phyloP scores from a whole-genome alignment of 2,329 filamentous ascomycete genomes.

The Colletotrichum nymphaeae region DNA sequence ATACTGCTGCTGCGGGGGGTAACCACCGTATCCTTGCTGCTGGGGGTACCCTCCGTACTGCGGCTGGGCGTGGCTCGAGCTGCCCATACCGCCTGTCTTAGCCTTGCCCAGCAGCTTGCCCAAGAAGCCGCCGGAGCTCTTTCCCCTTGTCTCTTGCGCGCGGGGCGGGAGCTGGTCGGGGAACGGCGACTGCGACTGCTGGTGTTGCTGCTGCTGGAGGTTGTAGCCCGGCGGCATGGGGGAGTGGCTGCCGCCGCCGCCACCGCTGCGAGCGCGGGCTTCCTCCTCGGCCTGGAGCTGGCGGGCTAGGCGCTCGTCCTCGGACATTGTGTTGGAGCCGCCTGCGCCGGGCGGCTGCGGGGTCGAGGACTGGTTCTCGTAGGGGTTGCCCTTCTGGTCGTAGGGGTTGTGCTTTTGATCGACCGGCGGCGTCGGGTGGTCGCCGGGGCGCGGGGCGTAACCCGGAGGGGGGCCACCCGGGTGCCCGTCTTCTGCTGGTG shows the following conservation, averaged over 20 bases:
- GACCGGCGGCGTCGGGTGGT: slow-evolving; percentile 47
- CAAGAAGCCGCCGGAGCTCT: slow-evolving; percentile 58
- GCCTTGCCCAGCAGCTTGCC: slow-evolving; percentile 65
- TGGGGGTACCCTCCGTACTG: slow-evolving; percentile 47
- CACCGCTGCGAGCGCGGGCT: slow-evolving; percentile 51
- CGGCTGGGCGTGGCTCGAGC: slow-evolving; percentile 45
- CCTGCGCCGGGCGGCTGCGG: slow-evolving; percentile 46
- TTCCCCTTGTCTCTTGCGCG: slow-evolving; percentile 44
- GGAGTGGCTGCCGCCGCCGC: slow-evolving; percentile 44
- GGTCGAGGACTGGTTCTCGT: slow-evolving; percentile 43
- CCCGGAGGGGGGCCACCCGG: slow-evolving; percentile 77
- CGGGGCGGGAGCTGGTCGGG: slow-evolving; percentile 57
- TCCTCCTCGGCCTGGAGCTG: slow-evolving; percentile 88
- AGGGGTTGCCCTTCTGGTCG: slow-evolving; percentile 73
- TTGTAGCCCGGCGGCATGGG: slow-evolving; percentile 43
- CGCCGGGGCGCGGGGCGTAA: slow-evolving; percentile 65
- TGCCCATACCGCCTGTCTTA: slow-evolving; percentile 48
- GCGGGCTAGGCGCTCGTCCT: slow-evolving; percentile 80
- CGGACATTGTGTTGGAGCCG: slow-evolving; percentile 54
- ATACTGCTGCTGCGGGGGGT: slow-evolving; percentile 41
- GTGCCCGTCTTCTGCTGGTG: slow-evolving; percentile 48
- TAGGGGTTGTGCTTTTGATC: slow-evolving; percentile 73
- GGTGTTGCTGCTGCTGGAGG: slow-evolving; percentile 37
- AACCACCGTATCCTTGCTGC: slow-evolving; percentile 44
- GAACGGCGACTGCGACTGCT: slow-evolving; percentile 44